Evolutionary conservation across 768 basidiomycete species (phyloP), one percentile per base, ranked within the genome.

Genomic region (Agaricus sinodeliciosus): DNA sequence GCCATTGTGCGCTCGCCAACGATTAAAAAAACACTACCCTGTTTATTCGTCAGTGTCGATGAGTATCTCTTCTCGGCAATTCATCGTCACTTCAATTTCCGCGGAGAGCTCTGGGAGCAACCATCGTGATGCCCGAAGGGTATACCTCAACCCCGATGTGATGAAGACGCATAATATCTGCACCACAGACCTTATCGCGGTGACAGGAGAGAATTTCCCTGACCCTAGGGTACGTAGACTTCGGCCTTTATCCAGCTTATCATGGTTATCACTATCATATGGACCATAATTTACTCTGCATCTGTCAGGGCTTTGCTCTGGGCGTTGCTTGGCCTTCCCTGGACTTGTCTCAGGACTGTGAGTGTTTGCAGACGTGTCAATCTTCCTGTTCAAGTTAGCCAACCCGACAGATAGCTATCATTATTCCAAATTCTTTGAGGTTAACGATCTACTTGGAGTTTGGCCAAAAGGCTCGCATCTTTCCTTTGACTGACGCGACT

Each of bases 291-390:
- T 51, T 18, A 42, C 42, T 34, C 15, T 9, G 2, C 13, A n/a
- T 34, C 36, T 6, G 42, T 47, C 37, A 86, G 84, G 67, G 73
- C 41, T 83, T 84, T 64, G 79, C 83, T 11, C 71, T 90, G 49
- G 90, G 89, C 4, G 69, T 82, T 43, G 76, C 79, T 59, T 91
- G 89, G 89, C 87, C 88, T n/a, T 85, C 84, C 36, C 60, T 75
- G 42, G 84, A 87, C 7, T 49, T 84, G 50, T 63, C 80, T 25
- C 74, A 73, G 48, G 77, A 81, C 55, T 70, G 89, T 86, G 65
- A 61, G 82, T 74, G 55, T 50, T 16, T 44, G 48, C 26, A 54
- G 48, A 52, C 50, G 62, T 56, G 45, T 55, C 55, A 53, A 55
- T 45, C 27, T 49, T 26, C 22, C 34, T 48, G 37, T 55, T 25